These are phyloP conservation scores for Phtheirospermum japonicum DNA, from an alignment of 257 asterid genomes.

Conservation along the genomic window DNA sequence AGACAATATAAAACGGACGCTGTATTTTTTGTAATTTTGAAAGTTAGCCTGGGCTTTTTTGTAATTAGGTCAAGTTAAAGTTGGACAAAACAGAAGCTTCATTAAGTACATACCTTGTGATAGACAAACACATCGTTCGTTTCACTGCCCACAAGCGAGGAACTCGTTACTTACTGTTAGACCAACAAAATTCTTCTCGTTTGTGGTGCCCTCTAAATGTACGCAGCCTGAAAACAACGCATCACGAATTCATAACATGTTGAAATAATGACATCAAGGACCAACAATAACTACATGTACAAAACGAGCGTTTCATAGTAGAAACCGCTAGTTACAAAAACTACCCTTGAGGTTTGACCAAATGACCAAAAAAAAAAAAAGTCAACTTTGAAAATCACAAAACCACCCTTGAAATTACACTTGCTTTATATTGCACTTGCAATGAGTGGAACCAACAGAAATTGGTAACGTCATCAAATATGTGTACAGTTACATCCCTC, in stretches of 20 bases:
- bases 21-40: not conserved
- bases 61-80: not conserved
- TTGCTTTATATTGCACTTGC: too few species aligned
- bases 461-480: too few species aligned
- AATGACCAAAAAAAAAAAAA: too few species aligned
- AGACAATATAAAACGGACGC: not conserved
- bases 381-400: too few species aligned
- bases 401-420: too few species aligned
- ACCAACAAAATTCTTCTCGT: conserved; percentile 85
- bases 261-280: not conserved
- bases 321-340: too few species aligned
- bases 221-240: conserved; percentile 49
- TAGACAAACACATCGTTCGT: conserved; percentile 76
- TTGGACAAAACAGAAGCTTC: not conserved
- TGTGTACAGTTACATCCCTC: too few species aligned
- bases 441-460: too few species aligned
- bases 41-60: not conserved
- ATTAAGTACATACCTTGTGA: conserved; percentile 55
- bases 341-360: too few species aligned
- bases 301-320: too few species aligned
- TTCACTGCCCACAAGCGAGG: conserved; percentile 88
- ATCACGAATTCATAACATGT: conserved; percentile 12
- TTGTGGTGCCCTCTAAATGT: conserved; percentile 63
- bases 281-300: not conserved
- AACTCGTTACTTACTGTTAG: conserved; percentile 63